Evolutionary conservation across 768 basidiomycete genomes (phyloP).

Genomic region (Tricholomella constricta): DNA sequence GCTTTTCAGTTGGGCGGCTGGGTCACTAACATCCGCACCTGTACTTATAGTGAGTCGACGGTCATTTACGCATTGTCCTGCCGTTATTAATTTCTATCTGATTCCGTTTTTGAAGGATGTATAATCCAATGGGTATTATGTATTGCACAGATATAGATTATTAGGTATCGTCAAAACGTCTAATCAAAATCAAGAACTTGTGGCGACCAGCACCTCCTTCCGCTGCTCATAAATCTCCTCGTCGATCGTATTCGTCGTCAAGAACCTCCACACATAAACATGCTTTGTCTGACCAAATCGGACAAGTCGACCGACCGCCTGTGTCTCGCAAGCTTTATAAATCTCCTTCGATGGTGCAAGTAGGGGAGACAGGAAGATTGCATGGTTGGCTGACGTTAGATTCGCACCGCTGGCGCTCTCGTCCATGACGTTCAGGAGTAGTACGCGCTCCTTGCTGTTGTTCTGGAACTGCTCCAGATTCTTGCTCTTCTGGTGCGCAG

Average conservation of each 20-base stretch:
- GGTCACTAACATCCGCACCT: background rate
- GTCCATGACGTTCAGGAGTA: conserved; percentile 91
- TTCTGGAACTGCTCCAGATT: conserved; percentile 87
- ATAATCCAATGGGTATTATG: background rate
- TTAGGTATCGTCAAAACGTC: conserved; percentile 1
- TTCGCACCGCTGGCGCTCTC: conserved; percentile 95
- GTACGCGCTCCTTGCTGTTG: conserved; percentile 71
- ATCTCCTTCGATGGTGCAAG: conserved; percentile 81
- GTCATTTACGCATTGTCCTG: background rate
- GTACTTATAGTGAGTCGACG: conserved; percentile 13
- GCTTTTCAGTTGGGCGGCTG: background rate
- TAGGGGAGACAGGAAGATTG: conserved; percentile 91
- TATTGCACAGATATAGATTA: conserved; percentile 5
- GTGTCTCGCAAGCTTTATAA: conserved; percentile 81
- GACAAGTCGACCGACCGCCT: conserved; percentile 82
- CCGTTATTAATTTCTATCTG: background rate
- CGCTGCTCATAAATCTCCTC: conserved; percentile 74
- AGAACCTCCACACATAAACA: conserved; percentile 81
- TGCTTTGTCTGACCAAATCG: conserved; percentile 82
- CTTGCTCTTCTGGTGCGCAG: conserved; percentile 75
- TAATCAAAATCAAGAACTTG: conserved; percentile 11
- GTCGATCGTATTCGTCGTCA: conserved; percentile 89
- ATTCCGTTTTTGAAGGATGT: background rate
- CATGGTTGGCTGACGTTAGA: conserved; percentile 90
- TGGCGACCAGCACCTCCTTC: conserved; percentile 25